These are phyloP conservation scores for Myrmaecium sp. DNA, from an alignment of 2,329 filamentous ascomycete species.

Conservation along the genomic window DNA sequence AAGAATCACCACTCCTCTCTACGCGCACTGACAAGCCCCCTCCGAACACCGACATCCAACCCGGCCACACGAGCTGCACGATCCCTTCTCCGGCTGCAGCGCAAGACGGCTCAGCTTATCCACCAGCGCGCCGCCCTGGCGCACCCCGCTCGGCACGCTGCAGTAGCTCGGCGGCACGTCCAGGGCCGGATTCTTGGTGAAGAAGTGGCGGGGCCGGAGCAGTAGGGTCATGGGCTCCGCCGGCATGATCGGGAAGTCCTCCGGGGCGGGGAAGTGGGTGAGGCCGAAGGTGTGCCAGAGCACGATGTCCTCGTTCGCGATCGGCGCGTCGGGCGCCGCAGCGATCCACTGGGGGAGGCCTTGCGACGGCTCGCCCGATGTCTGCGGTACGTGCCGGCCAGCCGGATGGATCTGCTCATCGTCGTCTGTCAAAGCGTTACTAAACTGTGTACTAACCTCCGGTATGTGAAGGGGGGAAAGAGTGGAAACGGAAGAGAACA, in stretches of 20 bases:
- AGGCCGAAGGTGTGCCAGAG: conserved; percentile 91
- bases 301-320: conserved; percentile 73
- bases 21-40: no score
- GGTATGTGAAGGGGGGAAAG: neutral
- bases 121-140: conserved; percentile 26
- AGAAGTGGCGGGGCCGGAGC: conserved; percentile 68
- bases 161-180: conserved; percentile 66
- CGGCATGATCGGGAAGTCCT: conserved; percentile 89
- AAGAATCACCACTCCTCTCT: no score
- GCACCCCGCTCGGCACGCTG: conserved; percentile 53
- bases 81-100: conserved; percentile 24
- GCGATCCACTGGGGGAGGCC: conserved; percentile 63
- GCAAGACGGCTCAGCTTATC: conserved; percentile 34
- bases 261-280: conserved; percentile 74
- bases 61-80: no score
- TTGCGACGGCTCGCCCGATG: conserved; percentile 57
- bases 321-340: conserved; percentile 45
- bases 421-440: conserved; percentile 36
- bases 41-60: no score
- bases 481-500: neutral
- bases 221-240: conserved; percentile 63
- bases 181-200: conserved; percentile 59
- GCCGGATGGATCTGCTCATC: conserved; percentile 75
- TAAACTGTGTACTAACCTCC: conserved; percentile 2
- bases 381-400: conserved; percentile 75